phyloP scores from a whole-genome alignment of 78 protist species.

The Speleostelium caveatum region DNA sequence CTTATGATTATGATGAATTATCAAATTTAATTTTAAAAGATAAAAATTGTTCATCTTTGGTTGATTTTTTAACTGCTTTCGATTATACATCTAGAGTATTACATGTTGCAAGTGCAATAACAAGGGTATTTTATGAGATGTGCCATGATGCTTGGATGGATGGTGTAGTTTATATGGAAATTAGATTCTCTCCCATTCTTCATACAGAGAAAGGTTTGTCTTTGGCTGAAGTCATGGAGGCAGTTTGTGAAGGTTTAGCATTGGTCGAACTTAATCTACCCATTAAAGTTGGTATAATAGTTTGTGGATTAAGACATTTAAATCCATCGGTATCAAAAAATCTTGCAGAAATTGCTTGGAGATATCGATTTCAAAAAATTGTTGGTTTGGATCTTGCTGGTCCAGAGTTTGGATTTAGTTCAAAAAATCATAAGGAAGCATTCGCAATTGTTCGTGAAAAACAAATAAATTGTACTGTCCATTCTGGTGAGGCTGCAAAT shows the following conservation, averaged over 20 bases:
- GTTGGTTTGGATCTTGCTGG: constrained; percentile 92
- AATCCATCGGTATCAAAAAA: constrained; percentile 13
- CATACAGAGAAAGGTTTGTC: constrained; percentile 78
- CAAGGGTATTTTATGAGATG: constrained; percentile 83
- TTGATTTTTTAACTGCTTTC: constrained; percentile 49
- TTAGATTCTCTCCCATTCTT: constrained; percentile 90
- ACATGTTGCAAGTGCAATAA: constrained; percentile 71
- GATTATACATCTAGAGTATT: constrained; percentile 45
- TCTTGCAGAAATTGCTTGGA: constrained; percentile 87
- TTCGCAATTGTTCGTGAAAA: constrained; percentile 63
- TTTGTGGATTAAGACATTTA: constrained; percentile 88
- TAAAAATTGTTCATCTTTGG: constrained; percentile 41
- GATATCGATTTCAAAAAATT: constrained; percentile 81
- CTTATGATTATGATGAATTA: constrained; percentile 70
- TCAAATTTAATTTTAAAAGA: constrained; percentile 35
- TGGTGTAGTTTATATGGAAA: constrained; percentile 88
- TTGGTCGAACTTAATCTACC: constrained; percentile 62
- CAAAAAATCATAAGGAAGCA: constrained; percentile 75
- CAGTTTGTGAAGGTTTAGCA: constrained; percentile 84
- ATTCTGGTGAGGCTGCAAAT: constrained; percentile 89
- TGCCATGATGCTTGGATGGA: constrained; percentile 84
- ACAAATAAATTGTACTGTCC: constrained; percentile 76
- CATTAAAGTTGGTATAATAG: constrained; percentile 84
- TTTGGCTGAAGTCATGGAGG: constrained; percentile 80
- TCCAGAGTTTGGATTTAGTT: constrained; percentile 84